phyloP scores from a whole-genome alignment of 164 flowering plant species.

The Saururus chinensis region DNA sequence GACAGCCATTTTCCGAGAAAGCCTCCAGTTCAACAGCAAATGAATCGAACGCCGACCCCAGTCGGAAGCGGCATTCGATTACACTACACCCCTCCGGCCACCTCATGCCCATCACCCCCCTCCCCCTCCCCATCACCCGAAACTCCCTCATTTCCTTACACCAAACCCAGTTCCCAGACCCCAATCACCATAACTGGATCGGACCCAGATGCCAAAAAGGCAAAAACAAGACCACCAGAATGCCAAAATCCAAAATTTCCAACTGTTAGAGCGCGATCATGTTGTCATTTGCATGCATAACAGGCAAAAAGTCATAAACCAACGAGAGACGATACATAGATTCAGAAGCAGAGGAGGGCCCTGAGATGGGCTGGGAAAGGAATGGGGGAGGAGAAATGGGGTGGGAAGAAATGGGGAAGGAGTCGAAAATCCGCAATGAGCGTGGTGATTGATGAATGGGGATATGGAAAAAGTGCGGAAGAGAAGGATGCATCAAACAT shows the following conservation, averaged over 20 bases:
- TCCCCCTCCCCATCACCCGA: slow-evolving; percentile 1
- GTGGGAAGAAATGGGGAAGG: background rate
- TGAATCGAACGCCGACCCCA: slow-evolving; percentile 43
- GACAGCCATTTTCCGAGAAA: slow-evolving; percentile 30
- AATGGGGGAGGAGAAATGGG: background rate
- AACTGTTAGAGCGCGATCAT: background rate
- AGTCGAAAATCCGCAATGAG: background rate
- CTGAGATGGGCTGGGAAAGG: background rate
- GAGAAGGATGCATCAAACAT: background rate
- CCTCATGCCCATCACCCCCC: slow-evolving; percentile 6
- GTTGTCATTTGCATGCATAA: background rate
- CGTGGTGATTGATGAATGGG: background rate
- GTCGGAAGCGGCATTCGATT: slow-evolving; percentile 32
- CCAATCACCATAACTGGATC: slow-evolving; percentile 1
- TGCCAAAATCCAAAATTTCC: background rate
- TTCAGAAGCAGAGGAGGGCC: background rate
- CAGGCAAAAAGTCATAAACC: background rate
- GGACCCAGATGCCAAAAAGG: background rate
- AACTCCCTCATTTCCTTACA: slow-evolving; percentile 4
- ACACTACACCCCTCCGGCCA: slow-evolving; percentile 1
- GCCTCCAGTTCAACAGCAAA: slow-evolving; percentile 49
- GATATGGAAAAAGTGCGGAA: background rate
- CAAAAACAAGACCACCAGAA: background rate
- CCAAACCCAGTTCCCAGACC: slow-evolving; percentile 20
- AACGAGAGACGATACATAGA: background rate